A percentile compares a stretch with the other conserved stretches of the same genome.
Evolutionary conservation across 495 filamentous ascomycete genomes (phyloP).

Genomic region (Cairneyella variabilis): DNA sequence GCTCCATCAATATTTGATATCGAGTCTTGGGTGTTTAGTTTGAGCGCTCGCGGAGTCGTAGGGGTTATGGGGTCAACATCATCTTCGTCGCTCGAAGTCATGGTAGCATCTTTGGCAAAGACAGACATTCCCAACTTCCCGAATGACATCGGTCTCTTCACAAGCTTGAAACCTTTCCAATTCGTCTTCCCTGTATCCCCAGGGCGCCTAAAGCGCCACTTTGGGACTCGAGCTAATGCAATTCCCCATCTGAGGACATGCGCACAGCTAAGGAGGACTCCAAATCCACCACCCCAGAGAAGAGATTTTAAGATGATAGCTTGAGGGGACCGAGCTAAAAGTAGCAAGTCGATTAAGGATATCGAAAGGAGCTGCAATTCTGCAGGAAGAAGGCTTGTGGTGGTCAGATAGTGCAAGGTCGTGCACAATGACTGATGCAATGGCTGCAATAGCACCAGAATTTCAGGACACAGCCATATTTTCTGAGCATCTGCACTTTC

Average conservation of each 20-base stretch:
- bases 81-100: conserved; percentile 14
- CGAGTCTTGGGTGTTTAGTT: conserved; percentile 6
- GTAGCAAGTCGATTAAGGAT: conserved; percentile 75
- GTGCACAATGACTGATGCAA: conserved; percentile 78
- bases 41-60: neutral
- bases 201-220: conserved; percentile 76
- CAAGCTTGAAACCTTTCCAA: conserved; percentile 18
- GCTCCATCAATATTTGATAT: neutral
- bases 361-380: conserved; percentile 84
- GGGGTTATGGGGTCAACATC: neutral
- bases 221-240: conserved; percentile 79
- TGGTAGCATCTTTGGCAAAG: conserved; percentile 7
- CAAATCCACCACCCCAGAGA: conserved; percentile 84
- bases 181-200: conserved; percentile 5
- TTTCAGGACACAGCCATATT: conserved; percentile 35
- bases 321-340: conserved; percentile 80
- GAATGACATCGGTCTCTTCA: conserved; percentile 23
- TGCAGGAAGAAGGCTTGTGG: conserved; percentile 78
- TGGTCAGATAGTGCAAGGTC: conserved; percentile 73
- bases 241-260: conserved; percentile 84
- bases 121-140: conserved; percentile 23
- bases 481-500: neutral
- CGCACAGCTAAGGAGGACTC: conserved; percentile 66
- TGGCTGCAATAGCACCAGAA: conserved; percentile 69
- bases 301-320: conserved; percentile 75